Conservation (phyloP, 2,329 filamentous ascomycete genomes). For the Berkeleyomyces basicola region DNA sequence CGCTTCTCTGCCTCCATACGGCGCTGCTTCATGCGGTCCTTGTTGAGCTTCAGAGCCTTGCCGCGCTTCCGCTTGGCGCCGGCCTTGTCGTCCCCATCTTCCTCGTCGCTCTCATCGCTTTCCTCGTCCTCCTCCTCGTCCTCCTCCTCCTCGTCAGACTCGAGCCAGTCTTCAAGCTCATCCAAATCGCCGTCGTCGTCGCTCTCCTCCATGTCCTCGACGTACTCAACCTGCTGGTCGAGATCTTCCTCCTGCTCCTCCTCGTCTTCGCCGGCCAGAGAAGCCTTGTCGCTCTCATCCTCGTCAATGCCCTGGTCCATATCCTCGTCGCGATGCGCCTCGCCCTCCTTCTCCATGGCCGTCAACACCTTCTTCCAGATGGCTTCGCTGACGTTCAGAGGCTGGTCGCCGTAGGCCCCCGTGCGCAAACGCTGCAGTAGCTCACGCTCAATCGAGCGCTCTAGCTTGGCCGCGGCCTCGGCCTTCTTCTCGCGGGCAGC, state of each 20-base stretch:
- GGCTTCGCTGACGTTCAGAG: conserved; percentile 82
- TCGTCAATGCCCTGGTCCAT: conserved; percentile 67
- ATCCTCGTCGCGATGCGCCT: conserved; percentile 71
- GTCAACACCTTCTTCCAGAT: conserved; percentile 96
- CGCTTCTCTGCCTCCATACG: conserved; percentile 47
- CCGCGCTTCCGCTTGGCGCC: conserved; percentile 41
- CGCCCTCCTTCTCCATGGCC: conserved; percentile 73
- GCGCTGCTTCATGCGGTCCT: conserved; percentile 23
- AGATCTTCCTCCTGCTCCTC: conserved; percentile 76
- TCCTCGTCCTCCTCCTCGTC: conserved; percentile 41
- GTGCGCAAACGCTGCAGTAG: conserved; percentile 79
- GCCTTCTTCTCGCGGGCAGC: conserved; percentile 61
- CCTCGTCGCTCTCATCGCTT: conserved; percentile 36
- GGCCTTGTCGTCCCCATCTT: conserved; percentile 38
- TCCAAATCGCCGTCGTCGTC: conserved; percentile 72
- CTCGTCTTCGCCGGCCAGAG: conserved; percentile 41
- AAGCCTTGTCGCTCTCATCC: conserved; percentile 43
- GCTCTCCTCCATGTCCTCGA: conserved; percentile 76
- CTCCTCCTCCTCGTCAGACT: conserved; percentile 39
- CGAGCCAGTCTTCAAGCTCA: conserved; percentile 59
- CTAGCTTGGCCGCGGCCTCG: conserved; percentile 76
- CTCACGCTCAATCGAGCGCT: conserved; percentile 88
- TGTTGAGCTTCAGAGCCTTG: conserved; percentile 30
- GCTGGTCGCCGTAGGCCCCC: conserved; percentile 86
- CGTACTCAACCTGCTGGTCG: conserved; percentile 73